phyloP scores from a whole-genome alignment of 306 rosid genomes.

The Pterocarpus santalinus region DNA sequence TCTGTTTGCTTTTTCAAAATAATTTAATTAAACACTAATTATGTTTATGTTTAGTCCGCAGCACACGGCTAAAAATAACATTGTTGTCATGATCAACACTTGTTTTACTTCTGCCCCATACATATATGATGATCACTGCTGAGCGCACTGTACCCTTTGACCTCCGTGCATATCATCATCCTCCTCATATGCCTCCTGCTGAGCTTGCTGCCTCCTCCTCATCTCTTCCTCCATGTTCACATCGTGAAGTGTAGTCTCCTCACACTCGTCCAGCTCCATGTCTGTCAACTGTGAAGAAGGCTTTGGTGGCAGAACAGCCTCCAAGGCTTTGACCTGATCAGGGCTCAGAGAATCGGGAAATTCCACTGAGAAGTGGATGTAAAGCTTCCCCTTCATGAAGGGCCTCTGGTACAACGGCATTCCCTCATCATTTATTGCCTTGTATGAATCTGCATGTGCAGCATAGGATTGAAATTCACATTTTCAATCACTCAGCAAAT shows the following conservation, averaged over 20 bases:
- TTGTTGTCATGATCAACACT: neutral
- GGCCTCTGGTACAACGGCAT: slow-evolving; percentile 91
- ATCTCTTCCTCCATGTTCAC: slow-evolving; percentile 85
- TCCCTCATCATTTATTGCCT: slow-evolving; percentile 89
- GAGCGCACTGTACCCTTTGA: slow-evolving; percentile 94
- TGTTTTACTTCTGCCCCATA: neutral
- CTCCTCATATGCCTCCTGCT: slow-evolving; percentile 82
- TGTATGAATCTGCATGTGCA: slow-evolving; percentile 50
- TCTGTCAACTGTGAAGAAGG: slow-evolving; percentile 65
- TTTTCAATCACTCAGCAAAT: neutral
- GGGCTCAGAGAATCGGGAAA: slow-evolving; percentile 74
- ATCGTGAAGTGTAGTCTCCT: slow-evolving; percentile 85
- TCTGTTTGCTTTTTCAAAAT: slow-evolving; percentile 7
- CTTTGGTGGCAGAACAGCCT: slow-evolving; percentile 65
- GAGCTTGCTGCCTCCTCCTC: slow-evolving; percentile 76
- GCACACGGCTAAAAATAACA: slow-evolving; percentile 2
- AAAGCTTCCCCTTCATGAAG: slow-evolving; percentile 88
- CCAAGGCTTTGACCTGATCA: slow-evolving; percentile 69
- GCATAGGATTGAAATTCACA: neutral
- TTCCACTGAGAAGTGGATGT: slow-evolving; percentile 83
- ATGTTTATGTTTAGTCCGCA: slow-evolving; percentile 16
- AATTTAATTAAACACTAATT: slow-evolving; percentile 26
- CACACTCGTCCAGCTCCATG: slow-evolving; percentile 93
- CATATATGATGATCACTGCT: slow-evolving; percentile 56
- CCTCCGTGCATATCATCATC: slow-evolving; percentile 84